Evolutionary conservation across 768 basidiomycete species (phyloP), one percentile per base, ranked within the genome.

Genomic region (Polyporus arcularius): DNA sequence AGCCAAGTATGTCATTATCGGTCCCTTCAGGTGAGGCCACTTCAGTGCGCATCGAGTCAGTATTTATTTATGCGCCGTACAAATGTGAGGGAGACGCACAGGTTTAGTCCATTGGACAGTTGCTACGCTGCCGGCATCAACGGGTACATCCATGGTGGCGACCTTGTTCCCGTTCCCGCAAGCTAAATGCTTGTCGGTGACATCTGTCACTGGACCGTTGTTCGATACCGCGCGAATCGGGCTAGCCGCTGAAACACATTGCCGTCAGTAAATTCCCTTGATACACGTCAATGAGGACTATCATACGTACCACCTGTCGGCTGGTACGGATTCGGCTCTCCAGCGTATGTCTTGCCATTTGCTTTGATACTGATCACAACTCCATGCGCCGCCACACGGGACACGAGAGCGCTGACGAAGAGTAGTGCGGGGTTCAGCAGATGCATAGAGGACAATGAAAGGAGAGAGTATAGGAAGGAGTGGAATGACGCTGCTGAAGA

Each of bases 1-100:
- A 1, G 88, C 80, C 80, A 92, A 79, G 68, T 92, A 92, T 35
- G 87, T 89, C 73, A 90, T 74, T 74, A 90, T 75, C 3, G 90
- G 90, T 3, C 90, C 90, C 18, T 75, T 84, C 55, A 85, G 73
- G 64, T 89, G 83, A 1, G 76, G 75, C 83, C 80, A 82, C 74
- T 79, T 35, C 1, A 35, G 35, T 6, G 57, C 4, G 16, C 15
- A 5, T 28, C 21, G 16, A 30, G 9, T 32, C 10, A 15, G 28
- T 30, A 2, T 16, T 10, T 41, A n/a, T n/a, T n/a, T n/a, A n/a
- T n/a, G 15, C 42, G 42, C 42, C 18, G 42, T 15, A 3, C 11
- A 43, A 4, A 43, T 16, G 18, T 14, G 9, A 14, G 42, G 6
- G 15, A 15, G 15, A 43, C 42, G 15, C 15, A 41, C 38, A 5